Percentiles rank a stretch among this genome's conserved stretches.
Conservation (phyloP, 2,329 filamentous ascomycete genomes). For the Apiospora saccharicola region DNA sequence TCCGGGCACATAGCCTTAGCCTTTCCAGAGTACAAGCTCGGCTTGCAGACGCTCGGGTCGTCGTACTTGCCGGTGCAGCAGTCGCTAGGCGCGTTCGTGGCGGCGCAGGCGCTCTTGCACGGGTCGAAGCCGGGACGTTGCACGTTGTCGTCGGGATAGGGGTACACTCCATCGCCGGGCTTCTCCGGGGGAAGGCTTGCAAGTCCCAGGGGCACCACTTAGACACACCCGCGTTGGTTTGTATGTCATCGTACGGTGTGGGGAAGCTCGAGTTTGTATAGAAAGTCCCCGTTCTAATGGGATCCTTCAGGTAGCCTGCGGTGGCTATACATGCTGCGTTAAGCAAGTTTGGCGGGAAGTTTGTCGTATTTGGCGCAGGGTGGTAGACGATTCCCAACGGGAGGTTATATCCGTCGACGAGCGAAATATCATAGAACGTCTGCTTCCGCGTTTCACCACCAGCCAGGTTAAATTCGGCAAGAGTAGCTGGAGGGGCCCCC, state of each 20-base stretch:
- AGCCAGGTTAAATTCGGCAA: conserved; percentile 82
- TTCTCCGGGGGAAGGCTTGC: conserved; percentile 71
- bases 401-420: conserved; percentile 86
- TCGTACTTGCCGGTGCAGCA: conserved; percentile 79
- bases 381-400: conserved; percentile 70
- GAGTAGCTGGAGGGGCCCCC: conserved; percentile 76
- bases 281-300: conserved; percentile 60
- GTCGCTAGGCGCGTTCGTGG: conserved; percentile 70
- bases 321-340: conserved; percentile 82
- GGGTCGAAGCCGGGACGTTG: conserved; percentile 76
- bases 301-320: conserved; percentile 64
- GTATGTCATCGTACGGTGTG: conserved; percentile 69
- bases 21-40: conserved; percentile 71
- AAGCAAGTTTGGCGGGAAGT: conserved; percentile 78
- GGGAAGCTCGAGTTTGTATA: conserved; percentile 72
- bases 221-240: conserved; percentile 63
- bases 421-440: conserved; percentile 84
- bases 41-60: conserved; percentile 67
- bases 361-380: conserved; percentile 65
- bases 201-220: conserved; percentile 85
- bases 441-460: conserved; percentile 67
- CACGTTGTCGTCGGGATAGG: conserved; percentile 80
- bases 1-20: conserved; percentile 83
- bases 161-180: conserved; percentile 78
- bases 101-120: conserved; percentile 79